A percentile compares a stretch with the other conserved stretches of the same genome.
phyloP scores from a whole-genome alignment of 2,329 filamentous ascomycete species.

The Colletotrichum trifolii region DNA sequence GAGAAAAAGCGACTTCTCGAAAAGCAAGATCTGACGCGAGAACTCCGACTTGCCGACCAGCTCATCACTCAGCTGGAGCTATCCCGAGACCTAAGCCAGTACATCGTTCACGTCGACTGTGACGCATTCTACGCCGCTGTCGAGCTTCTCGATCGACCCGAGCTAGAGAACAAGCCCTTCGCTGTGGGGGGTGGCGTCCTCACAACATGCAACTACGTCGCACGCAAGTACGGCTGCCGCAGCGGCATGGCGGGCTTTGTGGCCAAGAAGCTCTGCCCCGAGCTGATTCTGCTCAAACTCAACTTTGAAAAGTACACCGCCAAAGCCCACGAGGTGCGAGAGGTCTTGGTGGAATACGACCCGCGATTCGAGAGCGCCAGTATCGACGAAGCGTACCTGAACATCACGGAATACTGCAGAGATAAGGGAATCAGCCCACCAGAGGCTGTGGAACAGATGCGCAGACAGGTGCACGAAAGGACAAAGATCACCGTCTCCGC shows the following conservation, averaged over 20 bases:
- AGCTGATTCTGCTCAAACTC: slow-evolving; percentile 82
- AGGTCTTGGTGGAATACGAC: slow-evolving; percentile 88
- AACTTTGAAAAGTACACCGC: slow-evolving; percentile 92
- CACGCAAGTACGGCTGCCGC: slow-evolving; percentile 88
- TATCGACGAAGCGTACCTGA: slow-evolving; percentile 96
- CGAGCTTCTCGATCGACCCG: slow-evolving; percentile 84
- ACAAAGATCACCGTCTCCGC: slow-evolving; percentile 91
- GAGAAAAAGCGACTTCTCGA: slow-evolving; percentile 81
- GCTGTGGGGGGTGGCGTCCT: slow-evolving; percentile 81
- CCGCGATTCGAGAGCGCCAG: slow-evolving; percentile 91
- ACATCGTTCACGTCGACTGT: slow-evolving; percentile 92
- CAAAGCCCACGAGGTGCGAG: slow-evolving; percentile 88
- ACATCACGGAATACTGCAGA: slow-evolving; percentile 87
- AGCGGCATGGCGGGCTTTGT: slow-evolving; percentile 98
- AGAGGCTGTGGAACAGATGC: slow-evolving; percentile 81
- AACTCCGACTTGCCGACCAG: slow-evolving; percentile 82
- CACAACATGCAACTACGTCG: slow-evolving; percentile 85
- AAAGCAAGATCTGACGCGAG: slow-evolving; percentile 76
- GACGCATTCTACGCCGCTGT: slow-evolving; percentile 98
- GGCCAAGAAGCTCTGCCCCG: slow-evolving; percentile 91
- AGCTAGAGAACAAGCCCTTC: slow-evolving; percentile 88
- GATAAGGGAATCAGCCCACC: slow-evolving; percentile 75
- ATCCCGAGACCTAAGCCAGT: slow-evolving; percentile 82
- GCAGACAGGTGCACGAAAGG: slow-evolving; percentile 78
- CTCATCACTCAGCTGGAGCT: slow-evolving; percentile 83